phyloP scores from a whole-genome alignment of 345 rosid species.

The Eucalyptus pauciflora region DNA sequence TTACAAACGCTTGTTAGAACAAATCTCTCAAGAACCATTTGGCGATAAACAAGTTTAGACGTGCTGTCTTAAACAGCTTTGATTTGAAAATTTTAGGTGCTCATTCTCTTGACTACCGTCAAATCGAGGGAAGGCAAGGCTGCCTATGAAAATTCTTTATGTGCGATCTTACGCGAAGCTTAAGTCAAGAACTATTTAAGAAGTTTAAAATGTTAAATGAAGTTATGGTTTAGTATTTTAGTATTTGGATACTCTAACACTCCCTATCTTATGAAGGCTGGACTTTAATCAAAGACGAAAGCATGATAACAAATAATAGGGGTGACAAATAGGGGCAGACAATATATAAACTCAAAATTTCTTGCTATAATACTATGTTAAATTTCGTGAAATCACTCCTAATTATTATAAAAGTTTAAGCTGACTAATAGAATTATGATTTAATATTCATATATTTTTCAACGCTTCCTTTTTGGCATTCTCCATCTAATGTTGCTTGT shows the following conservation, averaged over 20 bases:
- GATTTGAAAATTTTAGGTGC: neutral
- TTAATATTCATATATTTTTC: neutral
- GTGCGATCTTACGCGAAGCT: neutral
- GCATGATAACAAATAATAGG: neutral
- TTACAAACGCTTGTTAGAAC: neutral
- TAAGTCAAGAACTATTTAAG: neutral
- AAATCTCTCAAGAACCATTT: neutral
- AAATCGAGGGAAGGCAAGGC: neutral
- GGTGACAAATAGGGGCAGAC: rapidly evolving
- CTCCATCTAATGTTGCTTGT: neutral
- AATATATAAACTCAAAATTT: neutral
- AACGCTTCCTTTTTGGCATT: neutral
- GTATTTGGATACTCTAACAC: neutral
- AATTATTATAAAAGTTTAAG: neutral
- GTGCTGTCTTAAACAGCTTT: neutral
- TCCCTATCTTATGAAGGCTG: neutral
- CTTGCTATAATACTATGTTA: rapidly evolving
- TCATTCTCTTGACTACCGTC: neutral
- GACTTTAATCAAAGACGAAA: neutral
- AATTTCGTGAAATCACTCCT: neutral
- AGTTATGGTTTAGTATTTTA: neutral
- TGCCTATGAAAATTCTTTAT: neutral
- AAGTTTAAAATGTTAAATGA: neutral
- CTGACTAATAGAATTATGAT: rapidly evolving
- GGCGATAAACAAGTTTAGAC: neutral